Conservation (phyloP, 1,284 basidiomycete species). For the Papiliotrema flavescens region DNA sequence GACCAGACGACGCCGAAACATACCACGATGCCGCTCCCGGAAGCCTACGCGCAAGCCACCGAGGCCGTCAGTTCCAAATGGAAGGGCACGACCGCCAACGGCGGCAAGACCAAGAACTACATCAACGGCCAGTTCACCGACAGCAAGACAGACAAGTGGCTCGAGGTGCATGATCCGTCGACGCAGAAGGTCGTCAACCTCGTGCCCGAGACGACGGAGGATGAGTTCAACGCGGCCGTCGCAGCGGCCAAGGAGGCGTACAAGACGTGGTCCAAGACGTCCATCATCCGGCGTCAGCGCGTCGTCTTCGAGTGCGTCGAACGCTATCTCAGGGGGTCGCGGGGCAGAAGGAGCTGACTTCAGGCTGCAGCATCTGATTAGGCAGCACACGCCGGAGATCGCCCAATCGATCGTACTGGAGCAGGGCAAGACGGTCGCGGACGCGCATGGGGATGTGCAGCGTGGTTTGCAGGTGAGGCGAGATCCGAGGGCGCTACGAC, state of each 20-base stretch:
- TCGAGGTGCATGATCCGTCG: constrained; percentile 86
- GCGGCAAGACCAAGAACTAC: constrained; percentile 82
- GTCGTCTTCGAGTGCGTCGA: constrained; percentile 76
- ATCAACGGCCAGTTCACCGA: constrained; percentile 78
- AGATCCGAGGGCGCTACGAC: too few species aligned
- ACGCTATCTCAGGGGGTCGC: not conserved
- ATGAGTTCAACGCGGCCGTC: constrained; percentile 83
- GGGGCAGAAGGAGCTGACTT: not conserved
- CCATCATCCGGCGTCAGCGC: constrained; percentile 79
- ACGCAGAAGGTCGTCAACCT: constrained; percentile 83
- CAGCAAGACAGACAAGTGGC: constrained; percentile 71
- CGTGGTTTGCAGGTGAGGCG: constrained; percentile 65
- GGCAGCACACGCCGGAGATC: constrained; percentile 62
- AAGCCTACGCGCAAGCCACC: constrained; percentile 20
- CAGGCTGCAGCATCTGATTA: constrained; percentile 75
- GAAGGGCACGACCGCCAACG: constrained; percentile 78
- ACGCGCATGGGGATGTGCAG: constrained; percentile 90
- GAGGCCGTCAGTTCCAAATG: constrained; percentile 53
- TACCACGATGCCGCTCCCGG: too few species aligned
- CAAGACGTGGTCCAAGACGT: constrained; percentile 83
- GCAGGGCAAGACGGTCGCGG: constrained; percentile 84
- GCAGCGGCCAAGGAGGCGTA: constrained; percentile 81
- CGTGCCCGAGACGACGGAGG: constrained; percentile 80
- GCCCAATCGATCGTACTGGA: constrained; percentile 67
- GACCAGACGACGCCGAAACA: too few species aligned